Conservation (phyloP, 1,139 yeast genomes). For the Saccharomycopsis crataegensis region DNA sequence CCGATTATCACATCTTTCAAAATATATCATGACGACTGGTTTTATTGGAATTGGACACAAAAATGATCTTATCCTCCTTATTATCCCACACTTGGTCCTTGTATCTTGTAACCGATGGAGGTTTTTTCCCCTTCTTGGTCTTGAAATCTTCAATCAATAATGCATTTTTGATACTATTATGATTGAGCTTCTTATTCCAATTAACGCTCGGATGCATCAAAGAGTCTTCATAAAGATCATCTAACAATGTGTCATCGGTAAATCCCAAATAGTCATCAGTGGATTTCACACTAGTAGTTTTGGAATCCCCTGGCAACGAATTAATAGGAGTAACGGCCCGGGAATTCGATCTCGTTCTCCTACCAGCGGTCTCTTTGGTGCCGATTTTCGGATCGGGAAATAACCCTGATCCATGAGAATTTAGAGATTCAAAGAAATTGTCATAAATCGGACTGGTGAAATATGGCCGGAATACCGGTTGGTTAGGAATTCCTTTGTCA, state of each 20-base stretch:
- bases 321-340: too few relatives aligned
- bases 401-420: not conserved
- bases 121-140: not conserved
- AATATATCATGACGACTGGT: constrained; percentile 14
- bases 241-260: too few relatives aligned
- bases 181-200: not conserved
- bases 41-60: constrained; percentile 17
- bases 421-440: constrained; percentile 13
- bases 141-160: constrained; percentile 1
- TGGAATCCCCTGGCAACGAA: too few relatives aligned
- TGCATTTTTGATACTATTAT: not conserved
- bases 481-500: too few relatives aligned
- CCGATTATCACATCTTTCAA: not conserved
- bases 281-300: too few relatives aligned
- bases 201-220: not conserved
- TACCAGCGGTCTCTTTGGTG: too few relatives aligned
- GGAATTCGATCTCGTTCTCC: too few relatives aligned
- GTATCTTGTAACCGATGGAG: constrained; percentile 5
- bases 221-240: too few relatives aligned
- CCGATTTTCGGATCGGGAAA: too few relatives aligned
- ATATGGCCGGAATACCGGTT: too few relatives aligned
- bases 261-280: too few relatives aligned
- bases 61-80: constrained; percentile 16
- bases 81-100: constrained; percentile 3
- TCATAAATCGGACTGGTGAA: constrained; percentile 8